Conservation (phyloP, 2,329 filamentous ascomycete species). For the Nemania sp. region DNA sequence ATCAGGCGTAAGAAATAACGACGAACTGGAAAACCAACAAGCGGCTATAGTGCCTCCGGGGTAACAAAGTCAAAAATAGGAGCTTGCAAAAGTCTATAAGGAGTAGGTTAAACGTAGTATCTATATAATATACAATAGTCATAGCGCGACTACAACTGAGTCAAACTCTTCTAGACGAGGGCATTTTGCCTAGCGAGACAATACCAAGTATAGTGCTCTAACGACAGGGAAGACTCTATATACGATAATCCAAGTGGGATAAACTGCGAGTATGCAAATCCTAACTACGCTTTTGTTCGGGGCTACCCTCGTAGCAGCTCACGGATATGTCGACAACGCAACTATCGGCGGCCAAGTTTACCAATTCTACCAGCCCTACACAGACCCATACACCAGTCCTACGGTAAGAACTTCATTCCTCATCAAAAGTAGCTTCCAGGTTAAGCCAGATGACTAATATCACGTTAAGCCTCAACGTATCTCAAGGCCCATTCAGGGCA, state of each 20-base stretch:
- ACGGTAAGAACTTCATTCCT: slow-evolving; percentile 34
- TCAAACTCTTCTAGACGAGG: background rate
- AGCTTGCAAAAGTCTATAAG: background rate
- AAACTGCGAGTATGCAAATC: slow-evolving; percentile 45
- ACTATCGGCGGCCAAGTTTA: slow-evolving; percentile 58
- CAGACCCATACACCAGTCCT: slow-evolving; percentile 38
- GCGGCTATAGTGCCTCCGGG: slow-evolving; percentile 27
- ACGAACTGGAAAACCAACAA: background rate
- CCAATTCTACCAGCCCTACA: slow-evolving; percentile 52
- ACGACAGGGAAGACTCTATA: background rate
- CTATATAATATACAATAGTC: slow-evolving; percentile 10
- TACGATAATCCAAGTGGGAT: background rate
- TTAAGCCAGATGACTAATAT: slow-evolving; percentile 38
- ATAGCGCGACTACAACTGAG: background rate
- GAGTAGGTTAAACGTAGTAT: background rate
- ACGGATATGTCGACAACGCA: slow-evolving; percentile 62
- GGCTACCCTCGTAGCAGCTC: slow-evolving; percentile 59
- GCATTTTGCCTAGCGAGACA: too few species aligned
- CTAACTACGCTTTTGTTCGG: slow-evolving; percentile 49
- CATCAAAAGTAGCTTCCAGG: background rate
- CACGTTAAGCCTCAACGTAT: slow-evolving; percentile 60
- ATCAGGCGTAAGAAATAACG: background rate
- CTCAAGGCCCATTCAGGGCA: slow-evolving; percentile 68
- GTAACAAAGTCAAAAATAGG: background rate
- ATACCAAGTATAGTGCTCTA: background rate